A percentile compares a stretch with the other conserved stretches of the same genome.
phyloP scores from a whole-genome alignment of 768 basidiomycete genomes.

The Crepidotus variabilis region DNA sequence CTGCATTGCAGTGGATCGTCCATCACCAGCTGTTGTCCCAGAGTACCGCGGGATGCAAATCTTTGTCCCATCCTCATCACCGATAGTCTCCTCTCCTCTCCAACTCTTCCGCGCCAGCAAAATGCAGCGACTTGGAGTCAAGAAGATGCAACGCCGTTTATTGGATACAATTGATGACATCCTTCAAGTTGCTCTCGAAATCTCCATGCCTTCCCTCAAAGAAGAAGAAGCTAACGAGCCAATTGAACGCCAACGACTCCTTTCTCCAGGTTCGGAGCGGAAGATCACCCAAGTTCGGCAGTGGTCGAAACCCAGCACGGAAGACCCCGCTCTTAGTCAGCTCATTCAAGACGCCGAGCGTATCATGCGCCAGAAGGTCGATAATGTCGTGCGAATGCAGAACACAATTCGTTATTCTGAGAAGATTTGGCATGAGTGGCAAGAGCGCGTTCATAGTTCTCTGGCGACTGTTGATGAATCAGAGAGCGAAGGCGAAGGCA shows the following conservation, averaged over 20 bases:
- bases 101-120: constrained; percentile 74
- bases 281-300: constrained; percentile 79
- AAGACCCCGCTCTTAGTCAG: constrained; percentile 80
- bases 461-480: constrained; percentile 53
- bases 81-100: constrained; percentile 69
- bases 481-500: constrained; percentile 44
- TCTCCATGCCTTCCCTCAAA: constrained; percentile 84
- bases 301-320: constrained; percentile 84
- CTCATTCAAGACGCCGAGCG: constrained; percentile 86
- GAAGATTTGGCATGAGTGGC: constrained; percentile 97
- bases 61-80: constrained; percentile 68
- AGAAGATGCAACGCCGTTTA: constrained; percentile 76
- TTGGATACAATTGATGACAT: constrained; percentile 88
- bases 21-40: constrained; percentile 61
- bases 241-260: constrained; percentile 86
- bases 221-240: constrained; percentile 91
- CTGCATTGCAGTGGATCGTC: constrained; percentile 62
- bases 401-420: constrained; percentile 97
- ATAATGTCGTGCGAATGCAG: constrained; percentile 92
- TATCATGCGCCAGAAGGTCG: constrained; percentile 89
- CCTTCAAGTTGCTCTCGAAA: constrained; percentile 70
- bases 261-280: constrained; percentile 86
- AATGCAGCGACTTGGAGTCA: constrained; percentile 76
- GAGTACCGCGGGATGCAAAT: constrained; percentile 91
- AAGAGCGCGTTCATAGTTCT: constrained; percentile 75